Evolutionary conservation across 2,329 filamentous ascomycete genomes (phyloP), one percentile per base, ranked within the genome.

Genomic region (Hymenoscyphus albidus): DNA sequence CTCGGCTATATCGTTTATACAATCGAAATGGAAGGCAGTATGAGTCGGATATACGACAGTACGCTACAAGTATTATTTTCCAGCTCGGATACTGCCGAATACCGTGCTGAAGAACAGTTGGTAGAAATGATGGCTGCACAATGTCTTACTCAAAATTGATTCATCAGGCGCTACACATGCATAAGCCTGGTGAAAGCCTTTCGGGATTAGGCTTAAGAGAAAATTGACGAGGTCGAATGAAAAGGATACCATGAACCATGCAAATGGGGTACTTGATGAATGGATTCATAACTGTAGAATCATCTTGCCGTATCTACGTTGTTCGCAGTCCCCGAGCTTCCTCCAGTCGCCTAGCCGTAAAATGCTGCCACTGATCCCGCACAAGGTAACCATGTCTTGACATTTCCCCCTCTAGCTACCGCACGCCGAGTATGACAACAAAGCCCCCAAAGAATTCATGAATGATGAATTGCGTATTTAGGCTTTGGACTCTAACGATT

Each of bases 221-320:
- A 62, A 55, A 16, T 62, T 27, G 48, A 62, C 39, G 42, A 61
- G 59, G 32, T 38, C 22, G n/a, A 40, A 35, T 18, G 18, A 62
- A 32, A 39, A 22, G 38, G 35, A 56, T 38, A 27, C 38, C 27
- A 48, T 39, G 40, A 35, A 48, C 10, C 31, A 35, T 39, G 40
- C 35, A 63, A 59, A 40, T 59, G 18, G 51, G 18, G 39, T 62
- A 54, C 42, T 61, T 54, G 14, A n/a, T 55, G 48, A 32, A 22
- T 35, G 39, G 31, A 44, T 40, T 59, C 16, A 48, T 60, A 48
- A 18, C 59, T 32, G 55, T 58, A 60, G 57, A 38, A 48, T 38
- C 54, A 64, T 27, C 54, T 58, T 58, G 48, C 59, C 38, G 38
- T 61, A 22, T 62, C 64, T 65, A 59, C 57, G 32, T n/a, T 56